These are phyloP conservation scores for Aciculosporium take DNA, from an alignment of 2,329 filamentous ascomycete genomes.

Conservation along the genomic window DNA sequence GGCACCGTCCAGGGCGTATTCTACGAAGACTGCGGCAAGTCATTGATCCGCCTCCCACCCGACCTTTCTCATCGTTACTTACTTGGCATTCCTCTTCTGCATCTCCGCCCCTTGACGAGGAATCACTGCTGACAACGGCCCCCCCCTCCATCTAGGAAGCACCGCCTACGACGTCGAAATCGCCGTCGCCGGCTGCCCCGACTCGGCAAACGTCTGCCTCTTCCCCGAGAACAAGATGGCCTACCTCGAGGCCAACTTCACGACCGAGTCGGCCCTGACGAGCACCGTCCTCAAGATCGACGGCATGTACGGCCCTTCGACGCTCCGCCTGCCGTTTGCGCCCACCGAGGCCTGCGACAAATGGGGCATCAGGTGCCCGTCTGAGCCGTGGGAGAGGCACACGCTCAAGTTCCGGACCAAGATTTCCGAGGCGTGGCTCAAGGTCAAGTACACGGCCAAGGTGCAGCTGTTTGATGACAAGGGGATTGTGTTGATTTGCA, in stretches of 20 bases:
- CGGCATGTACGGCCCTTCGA: not conserved
- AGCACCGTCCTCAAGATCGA: not conserved
- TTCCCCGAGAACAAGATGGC: not conserved
- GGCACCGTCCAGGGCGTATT: not conserved
- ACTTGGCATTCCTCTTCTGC: no score
- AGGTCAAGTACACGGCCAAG: not conserved
- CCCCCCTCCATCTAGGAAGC: no score
- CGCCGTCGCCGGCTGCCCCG: constrained; percentile 5
- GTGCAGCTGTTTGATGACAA: not conserved
- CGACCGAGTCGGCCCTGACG: not conserved
- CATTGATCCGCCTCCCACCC: no score
- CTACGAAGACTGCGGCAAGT: constrained; percentile 3
- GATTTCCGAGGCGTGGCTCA: not conserved
- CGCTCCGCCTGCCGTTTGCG: not conserved
- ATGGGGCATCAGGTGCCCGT: constrained; percentile 4
- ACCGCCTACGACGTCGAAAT: constrained; percentile 1
- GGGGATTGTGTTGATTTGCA: constrained; percentile 1
- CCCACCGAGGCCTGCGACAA: constrained; percentile 1
- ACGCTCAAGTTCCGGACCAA: not conserved
- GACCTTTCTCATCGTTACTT: no score
- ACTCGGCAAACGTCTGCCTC: not conserved
- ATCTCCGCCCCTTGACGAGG: no score
- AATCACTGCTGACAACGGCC: no score
- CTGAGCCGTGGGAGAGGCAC: not conserved
- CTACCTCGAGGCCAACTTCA: constrained; percentile 2